Base-by-base conservation (phyloP, 1,284 basidiomycete species). In the Cutaneotrichosporon dermatis region DNA sequence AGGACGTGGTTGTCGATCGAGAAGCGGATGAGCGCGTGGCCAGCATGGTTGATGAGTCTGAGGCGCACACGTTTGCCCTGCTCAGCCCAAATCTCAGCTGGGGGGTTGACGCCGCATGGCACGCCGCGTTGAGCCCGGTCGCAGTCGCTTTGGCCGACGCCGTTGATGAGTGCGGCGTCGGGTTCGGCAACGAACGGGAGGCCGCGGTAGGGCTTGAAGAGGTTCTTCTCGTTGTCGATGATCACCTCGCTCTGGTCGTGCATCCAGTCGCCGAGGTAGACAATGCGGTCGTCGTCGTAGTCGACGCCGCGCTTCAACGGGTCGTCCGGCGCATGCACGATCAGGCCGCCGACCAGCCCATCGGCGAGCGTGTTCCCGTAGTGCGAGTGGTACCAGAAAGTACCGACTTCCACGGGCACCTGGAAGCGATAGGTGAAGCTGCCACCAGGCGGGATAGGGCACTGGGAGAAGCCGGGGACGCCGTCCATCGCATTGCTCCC, bases 381-480 rank as follows among this genome's bases (percentile, higher is more conserved):
- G 53, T 72, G 72, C 15, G 68, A 68, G 61, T 74, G 72, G 60
- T 65, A 68, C 70, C 70, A 73, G 57, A 66, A 72, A 2, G 70
- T 67, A 4, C 71, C 71, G 15, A 61, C 64, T 59, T 74, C 68
- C 4, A 61, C 35, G 6, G 53, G 39, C 13, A 71, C 44, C 5
- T 55, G 64, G 64, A 70, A 72, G 4, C 63, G 50, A 76, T 85
- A 85, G 25, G 80, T 75, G 74, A 83, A 85, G 6, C 75, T 76
- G 13, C 76, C 66, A 0, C 77, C 76, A 0, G 82, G 72, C 2
- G 79, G 76, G 59, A 85, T 83, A 2, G 83, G 83, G 64, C 84
- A 85, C 67, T 72, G 79, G 2, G 70, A 63, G 35, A 73, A 42
- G n/a, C 71, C 71, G 4, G 71, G 68, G 11, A 69, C 66, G 37